Evolutionary conservation across 1,139 yeast species (phyloP).

Genomic region (Candida sojae): DNA sequence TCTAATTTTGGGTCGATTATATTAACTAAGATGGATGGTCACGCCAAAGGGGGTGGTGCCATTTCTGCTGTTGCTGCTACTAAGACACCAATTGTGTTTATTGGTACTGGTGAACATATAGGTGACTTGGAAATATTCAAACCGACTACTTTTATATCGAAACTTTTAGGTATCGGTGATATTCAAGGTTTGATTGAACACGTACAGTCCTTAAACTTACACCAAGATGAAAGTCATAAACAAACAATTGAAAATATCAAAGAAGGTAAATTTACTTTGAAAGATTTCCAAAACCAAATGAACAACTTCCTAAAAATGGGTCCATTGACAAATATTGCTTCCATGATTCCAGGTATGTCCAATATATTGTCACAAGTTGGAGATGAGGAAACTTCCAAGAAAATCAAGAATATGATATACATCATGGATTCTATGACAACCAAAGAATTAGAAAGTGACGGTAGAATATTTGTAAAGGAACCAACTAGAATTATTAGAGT

Average conservation of each 20-base stretch:
- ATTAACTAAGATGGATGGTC: slow-evolving; percentile 97
- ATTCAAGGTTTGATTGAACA: slow-evolving; percentile 93
- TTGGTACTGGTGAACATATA: slow-evolving; percentile 98
- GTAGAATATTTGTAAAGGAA: slow-evolving; percentile 73
- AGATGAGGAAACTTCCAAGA: slow-evolving; percentile 83
- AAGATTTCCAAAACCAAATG: slow-evolving; percentile 95
- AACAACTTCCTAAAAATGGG: slow-evolving; percentile 96
- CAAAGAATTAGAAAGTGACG: slow-evolving; percentile 89
- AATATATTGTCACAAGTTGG: slow-evolving; percentile 84
- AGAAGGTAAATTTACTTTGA: slow-evolving; percentile 90
- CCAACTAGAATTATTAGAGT: slow-evolving; percentile 88
- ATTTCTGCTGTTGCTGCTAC: slow-evolving; percentile 98
- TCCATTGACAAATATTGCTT: slow-evolving; percentile 87
- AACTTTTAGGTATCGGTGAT: slow-evolving; percentile 92
- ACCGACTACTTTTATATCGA: slow-evolving; percentile 86
- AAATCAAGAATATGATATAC: slow-evolving; percentile 85
- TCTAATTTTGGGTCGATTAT: slow-evolving; percentile 94
- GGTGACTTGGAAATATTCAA: slow-evolving; percentile 91
- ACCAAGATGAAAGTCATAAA: slow-evolving; percentile 65
- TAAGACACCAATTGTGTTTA: slow-evolving; percentile 91
- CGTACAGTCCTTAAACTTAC: slow-evolving; percentile 83
- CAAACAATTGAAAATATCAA: slow-evolving; percentile 91
- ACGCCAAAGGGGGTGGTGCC: slow-evolving; percentile 99
- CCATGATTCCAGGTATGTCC: slow-evolving; percentile 94
- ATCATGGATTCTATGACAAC: slow-evolving; percentile 97